These are phyloP conservation scores for Phytopythium boreale DNA, from an alignment of 352 stramenopile species.

Conservation along the genomic window DNA sequence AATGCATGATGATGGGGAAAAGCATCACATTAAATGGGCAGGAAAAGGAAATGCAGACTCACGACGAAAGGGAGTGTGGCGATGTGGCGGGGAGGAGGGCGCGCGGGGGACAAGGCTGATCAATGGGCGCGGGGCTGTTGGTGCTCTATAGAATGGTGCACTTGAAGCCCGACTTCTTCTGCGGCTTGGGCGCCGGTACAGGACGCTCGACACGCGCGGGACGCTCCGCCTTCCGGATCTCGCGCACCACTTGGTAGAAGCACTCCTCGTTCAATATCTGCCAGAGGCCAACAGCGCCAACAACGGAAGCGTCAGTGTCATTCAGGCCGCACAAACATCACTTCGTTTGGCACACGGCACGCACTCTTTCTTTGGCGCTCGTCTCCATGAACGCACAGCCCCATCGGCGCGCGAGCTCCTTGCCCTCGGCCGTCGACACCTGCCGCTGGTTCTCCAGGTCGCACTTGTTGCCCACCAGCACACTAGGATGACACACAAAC, in stretches of 20 bases:
- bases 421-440: constrained; percentile 63
- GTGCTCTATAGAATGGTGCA: constrained; percentile 46
- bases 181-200: constrained; percentile 49
- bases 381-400: constrained; percentile 88
- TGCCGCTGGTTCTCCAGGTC: constrained; percentile 75
- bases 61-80: neutral
- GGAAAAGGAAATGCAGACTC: constrained; percentile 7
- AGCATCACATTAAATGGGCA: constrained; percentile 4
- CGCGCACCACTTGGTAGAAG: constrained; percentile 87
- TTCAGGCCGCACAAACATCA: too few relatives aligned
- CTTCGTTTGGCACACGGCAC: neutral
- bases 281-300: neutral
- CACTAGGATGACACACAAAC: constrained; percentile 22
- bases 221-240: constrained; percentile 80
- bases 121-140: constrained; percentile 4
- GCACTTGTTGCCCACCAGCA: constrained; percentile 89
- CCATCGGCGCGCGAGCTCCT: constrained; percentile 68
- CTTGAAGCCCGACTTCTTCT: constrained; percentile 64
- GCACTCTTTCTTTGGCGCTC: constrained; percentile 83
- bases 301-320: constrained; percentile 5
- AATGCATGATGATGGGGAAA: neutral
- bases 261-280: constrained; percentile 89
- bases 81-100: neutral
- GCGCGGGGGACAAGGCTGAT: neutral
- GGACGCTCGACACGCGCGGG: constrained; percentile 42